Evolutionary conservation across 208 protist species (phyloP).

Genomic region (Acanthamoeba quina): DNA sequence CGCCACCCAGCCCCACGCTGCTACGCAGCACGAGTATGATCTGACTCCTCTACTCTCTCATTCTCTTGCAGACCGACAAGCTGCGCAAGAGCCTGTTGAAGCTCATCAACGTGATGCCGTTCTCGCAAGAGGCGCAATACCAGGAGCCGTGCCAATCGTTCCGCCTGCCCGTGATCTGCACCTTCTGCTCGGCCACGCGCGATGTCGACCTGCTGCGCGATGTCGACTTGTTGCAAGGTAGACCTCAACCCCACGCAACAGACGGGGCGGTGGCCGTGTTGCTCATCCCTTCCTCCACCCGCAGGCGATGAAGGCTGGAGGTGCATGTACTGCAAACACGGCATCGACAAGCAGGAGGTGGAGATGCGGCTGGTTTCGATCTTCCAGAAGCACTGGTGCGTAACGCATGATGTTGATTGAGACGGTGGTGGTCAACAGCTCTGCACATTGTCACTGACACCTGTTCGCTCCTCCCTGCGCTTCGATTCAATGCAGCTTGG

Average conservation of each 20-base stretch:
- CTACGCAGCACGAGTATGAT: not conserved
- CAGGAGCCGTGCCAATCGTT: constrained; percentile 84
- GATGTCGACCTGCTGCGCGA: constrained; percentile 76
- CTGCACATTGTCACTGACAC: not conserved
- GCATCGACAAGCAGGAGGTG: constrained; percentile 78
- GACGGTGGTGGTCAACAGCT: not conserved
- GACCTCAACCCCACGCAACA: not conserved
- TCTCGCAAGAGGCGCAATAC: constrained; percentile 74
- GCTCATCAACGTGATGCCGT: constrained; percentile 74
- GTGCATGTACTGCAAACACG: constrained; percentile 79
- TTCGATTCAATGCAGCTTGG: not conserved
- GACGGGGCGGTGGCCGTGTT: not conserved
- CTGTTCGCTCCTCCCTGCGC: not conserved
- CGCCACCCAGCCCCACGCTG: not conserved
- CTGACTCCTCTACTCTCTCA: not conserved
- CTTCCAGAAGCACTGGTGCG: constrained; percentile 76
- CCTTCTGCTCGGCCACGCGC: constrained; percentile 83
- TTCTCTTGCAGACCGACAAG: constrained; percentile 78
- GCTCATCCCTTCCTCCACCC: not conserved
- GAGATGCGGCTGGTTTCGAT: constrained; percentile 83
- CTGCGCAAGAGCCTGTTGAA: constrained; percentile 84
- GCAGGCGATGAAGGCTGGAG: constrained; percentile 60
- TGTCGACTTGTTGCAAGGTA: constrained; percentile 34
- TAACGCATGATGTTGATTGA: not conserved
- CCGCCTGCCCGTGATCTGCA: constrained; percentile 86